These are phyloP conservation scores for Yamadazyma friedrichii DNA, from an alignment of 1,139 yeast genomes.

Conservation along the genomic window DNA sequence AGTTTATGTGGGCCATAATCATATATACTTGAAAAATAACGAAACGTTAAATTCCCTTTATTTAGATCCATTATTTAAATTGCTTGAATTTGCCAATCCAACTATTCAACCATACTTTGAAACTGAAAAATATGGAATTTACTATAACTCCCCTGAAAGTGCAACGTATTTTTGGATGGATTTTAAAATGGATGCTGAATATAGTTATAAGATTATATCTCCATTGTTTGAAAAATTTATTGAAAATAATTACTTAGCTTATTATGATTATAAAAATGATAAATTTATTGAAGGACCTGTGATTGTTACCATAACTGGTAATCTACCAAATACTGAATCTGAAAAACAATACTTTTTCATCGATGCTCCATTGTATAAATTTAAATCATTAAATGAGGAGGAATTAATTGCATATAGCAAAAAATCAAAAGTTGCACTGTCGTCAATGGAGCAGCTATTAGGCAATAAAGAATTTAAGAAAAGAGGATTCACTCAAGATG, in stretches of 20 bases:
- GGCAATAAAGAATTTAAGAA: conserved; percentile 21
- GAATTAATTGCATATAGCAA: conserved; percentile 23
- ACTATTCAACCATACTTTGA: conserved; percentile 12
- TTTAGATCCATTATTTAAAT: conserved; percentile 48
- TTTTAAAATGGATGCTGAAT: conserved; percentile 36
- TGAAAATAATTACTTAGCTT: conserved; percentile 32
- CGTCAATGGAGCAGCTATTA: conserved; percentile 29
- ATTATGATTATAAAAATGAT: conserved; percentile 27
- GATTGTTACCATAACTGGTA: conserved; percentile 41
- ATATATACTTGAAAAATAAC: conserved; percentile 39
- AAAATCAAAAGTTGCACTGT: conserved; percentile 36
- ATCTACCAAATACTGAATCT: conserved; percentile 31
- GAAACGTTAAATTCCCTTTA: conserved; percentile 53
- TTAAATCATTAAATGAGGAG: conserved; percentile 16
- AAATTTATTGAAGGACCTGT: conserved; percentile 33
- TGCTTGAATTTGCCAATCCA: conserved; percentile 49
- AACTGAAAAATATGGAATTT: conserved; percentile 28
- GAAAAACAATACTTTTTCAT: conserved; percentile 36
- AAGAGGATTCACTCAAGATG: conserved; percentile 21
- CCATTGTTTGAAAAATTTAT: conserved; percentile 32
- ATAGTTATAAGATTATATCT: conserved; percentile 30
- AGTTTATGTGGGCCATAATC: conserved; percentile 69
- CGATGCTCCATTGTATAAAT: conserved; percentile 37
- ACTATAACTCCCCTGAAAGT: conserved; percentile 39
- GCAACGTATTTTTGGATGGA: conserved; percentile 44